These are phyloP conservation scores for Dothistroma septosporum DNA, from an alignment of 2,329 filamentous ascomycete genomes.

Conservation along the genomic window DNA sequence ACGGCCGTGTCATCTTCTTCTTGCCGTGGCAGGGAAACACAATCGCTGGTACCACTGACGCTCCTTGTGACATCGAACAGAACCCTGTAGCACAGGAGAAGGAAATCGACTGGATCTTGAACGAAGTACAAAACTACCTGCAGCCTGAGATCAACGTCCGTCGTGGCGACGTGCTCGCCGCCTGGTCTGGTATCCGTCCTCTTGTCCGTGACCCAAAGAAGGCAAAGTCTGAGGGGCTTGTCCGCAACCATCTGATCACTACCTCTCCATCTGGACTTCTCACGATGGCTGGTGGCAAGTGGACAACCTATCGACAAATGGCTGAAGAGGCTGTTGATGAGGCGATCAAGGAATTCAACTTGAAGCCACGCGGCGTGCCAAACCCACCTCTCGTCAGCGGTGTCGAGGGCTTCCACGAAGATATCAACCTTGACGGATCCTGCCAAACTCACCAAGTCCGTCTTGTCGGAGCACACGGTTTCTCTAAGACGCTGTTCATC, in stretches of 20 bases:
- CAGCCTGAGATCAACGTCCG: conserved; percentile 80
- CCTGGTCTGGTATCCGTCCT: conserved; percentile 84
- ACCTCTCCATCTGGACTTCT: conserved; percentile 74
- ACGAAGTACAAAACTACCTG: conserved; percentile 76
- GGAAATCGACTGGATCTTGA: conserved; percentile 83
- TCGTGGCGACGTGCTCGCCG: conserved; percentile 80
- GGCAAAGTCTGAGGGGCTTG: conserved; percentile 78
- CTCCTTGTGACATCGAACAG: conserved; percentile 65
- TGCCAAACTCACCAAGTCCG: conserved; percentile 83
- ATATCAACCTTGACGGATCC: conserved; percentile 64
- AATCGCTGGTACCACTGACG: conserved; percentile 83
- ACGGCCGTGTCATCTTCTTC: conserved; percentile 89
- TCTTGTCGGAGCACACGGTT: conserved; percentile 79
- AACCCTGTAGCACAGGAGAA: conserved; percentile 76
- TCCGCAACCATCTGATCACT: conserved; percentile 80
- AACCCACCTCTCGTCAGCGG: conserved; percentile 62
- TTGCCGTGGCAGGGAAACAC: conserved; percentile 91
- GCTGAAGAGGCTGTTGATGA: conserved; percentile 84
- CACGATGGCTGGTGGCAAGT: conserved; percentile 84
- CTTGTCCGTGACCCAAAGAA: conserved; percentile 83
- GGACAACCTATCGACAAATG: conserved; percentile 93
- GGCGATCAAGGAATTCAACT: conserved; percentile 64
- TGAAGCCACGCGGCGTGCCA: conserved; percentile 55
- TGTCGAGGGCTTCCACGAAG: conserved; percentile 66
- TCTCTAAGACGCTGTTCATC: conserved; percentile 88